phyloP scores from a whole-genome alignment of 1,139 yeast genomes.

The Yamadazyma aaseri region DNA sequence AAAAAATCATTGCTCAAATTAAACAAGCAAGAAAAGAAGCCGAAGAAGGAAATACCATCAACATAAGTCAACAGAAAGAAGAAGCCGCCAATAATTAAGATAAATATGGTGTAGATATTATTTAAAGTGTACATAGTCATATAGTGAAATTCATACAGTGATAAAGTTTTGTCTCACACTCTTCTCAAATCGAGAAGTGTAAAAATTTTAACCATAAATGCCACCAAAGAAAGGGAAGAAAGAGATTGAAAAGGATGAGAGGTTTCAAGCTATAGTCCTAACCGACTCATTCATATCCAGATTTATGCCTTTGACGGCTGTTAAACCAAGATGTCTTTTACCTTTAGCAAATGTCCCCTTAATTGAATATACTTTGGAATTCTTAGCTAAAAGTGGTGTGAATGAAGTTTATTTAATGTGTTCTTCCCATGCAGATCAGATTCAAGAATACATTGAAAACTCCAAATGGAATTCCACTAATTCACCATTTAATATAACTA shows the following conservation, averaged over 20 bases:
- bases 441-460: conserved; percentile 75
- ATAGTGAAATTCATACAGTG: neutral
- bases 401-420: conserved; percentile 89
- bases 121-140: conserved; percentile 1
- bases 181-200: neutral
- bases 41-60: conserved; percentile 6
- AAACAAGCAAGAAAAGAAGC: conserved; percentile 6
- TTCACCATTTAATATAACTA: conserved; percentile 76
- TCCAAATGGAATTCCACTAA: conserved; percentile 74
- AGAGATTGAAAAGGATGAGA: conserved; percentile 64
- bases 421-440: conserved; percentile 85
- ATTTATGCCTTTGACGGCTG: conserved; percentile 87
- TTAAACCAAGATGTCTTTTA: conserved; percentile 81
- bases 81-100: conserved; percentile 7
- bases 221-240: conserved; percentile 52
- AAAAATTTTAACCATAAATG: conserved; percentile 19
- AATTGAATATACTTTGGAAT: conserved; percentile 91
- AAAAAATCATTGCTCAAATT: conserved; percentile 8
- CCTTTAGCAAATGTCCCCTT: conserved; percentile 93
- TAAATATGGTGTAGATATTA: neutral
- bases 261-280: conserved; percentile 89
- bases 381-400: conserved; percentile 87
- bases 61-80: too few species aligned
- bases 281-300: conserved; percentile 91
- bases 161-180: neutral